A percentile compares a stretch with the other conserved stretches of the same genome.
Evolutionary conservation across 768 basidiomycete genomes (phyloP).

Genomic region (Cystofilobasidium capitatum): DNA sequence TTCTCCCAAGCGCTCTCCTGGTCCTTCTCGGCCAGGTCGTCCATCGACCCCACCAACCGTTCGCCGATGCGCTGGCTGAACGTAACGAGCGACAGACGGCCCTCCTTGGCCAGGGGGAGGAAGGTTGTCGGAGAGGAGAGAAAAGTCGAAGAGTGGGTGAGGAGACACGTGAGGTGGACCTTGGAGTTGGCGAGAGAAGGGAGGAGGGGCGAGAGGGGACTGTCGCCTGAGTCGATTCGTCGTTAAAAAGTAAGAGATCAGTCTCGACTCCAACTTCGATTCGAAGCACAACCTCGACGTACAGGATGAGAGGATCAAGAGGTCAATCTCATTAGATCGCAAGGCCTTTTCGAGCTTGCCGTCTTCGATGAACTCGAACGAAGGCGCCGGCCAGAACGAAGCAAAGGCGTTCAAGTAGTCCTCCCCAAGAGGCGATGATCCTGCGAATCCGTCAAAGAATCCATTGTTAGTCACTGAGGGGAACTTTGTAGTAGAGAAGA

Average conservation of each 20-base stretch:
- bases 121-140: not conserved
- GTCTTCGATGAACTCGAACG: not conserved
- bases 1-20: not conserved
- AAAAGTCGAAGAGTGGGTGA: not conserved
- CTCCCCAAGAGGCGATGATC: no score
- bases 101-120: not conserved
- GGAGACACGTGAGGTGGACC: not conserved
- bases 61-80: not conserved
- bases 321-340: not conserved
- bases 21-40: not conserved
- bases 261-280: no score
- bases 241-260: not conserved
- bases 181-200: not conserved
- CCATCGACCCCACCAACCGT: not conserved
- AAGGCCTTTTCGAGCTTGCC: not conserved
- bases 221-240: not conserved
- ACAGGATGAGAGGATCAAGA: not conserved
- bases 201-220: not conserved
- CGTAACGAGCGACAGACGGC: not conserved
- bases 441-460: no score
- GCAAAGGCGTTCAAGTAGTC: not conserved
- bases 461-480: no score
- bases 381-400: not conserved
- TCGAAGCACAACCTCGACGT: not conserved
- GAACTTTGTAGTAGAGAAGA: not conserved